phyloP scores from a whole-genome alignment of 352 stramenopile species.

The Phytophthora tubulina region DNA sequence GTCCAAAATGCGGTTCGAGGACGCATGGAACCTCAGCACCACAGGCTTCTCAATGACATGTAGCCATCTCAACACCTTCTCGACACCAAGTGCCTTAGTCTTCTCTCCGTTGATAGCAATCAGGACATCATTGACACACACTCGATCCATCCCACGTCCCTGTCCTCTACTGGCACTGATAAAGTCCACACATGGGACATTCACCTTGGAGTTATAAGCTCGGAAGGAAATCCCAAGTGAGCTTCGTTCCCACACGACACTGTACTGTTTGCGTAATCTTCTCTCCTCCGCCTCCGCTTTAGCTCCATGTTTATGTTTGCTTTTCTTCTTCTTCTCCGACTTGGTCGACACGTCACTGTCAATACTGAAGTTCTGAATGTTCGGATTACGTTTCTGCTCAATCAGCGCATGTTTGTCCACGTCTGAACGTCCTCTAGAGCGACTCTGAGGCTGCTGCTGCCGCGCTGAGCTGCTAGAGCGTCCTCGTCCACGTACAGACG shows the following conservation, averaged over 20 bases:
- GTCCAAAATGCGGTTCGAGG: slow-evolving; percentile 71
- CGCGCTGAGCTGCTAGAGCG: slow-evolving; percentile 21
- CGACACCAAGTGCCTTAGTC: slow-evolving; percentile 75
- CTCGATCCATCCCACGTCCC: slow-evolving; percentile 75
- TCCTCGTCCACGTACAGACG: slow-evolving; percentile 6
- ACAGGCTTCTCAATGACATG: slow-evolving; percentile 81
- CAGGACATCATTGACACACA: slow-evolving; percentile 86
- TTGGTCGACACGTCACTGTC: slow-evolving; percentile 26
- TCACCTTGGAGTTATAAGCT: slow-evolving; percentile 70
- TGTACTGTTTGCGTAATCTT: slow-evolving; percentile 76
- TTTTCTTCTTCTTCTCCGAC: slow-evolving; percentile 27
- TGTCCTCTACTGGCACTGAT: slow-evolving; percentile 62
- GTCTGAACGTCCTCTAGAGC: slow-evolving; percentile 18
- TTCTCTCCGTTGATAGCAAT: slow-evolving; percentile 86
- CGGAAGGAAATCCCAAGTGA: slow-evolving; percentile 80
- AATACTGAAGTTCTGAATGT: slow-evolving; percentile 24
- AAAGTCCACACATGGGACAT: slow-evolving; percentile 79
- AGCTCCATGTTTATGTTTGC: slow-evolving; percentile 28
- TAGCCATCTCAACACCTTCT: slow-evolving; percentile 81
- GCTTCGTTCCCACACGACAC: slow-evolving; percentile 74
- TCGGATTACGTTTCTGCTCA: slow-evolving; percentile 29
- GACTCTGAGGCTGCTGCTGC: slow-evolving; percentile 3
- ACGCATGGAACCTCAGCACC: slow-evolving; percentile 81
- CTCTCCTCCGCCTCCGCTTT: slow-evolving; percentile 49
- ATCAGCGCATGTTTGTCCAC: slow-evolving; percentile 12